A percentile compares a stretch with the other conserved stretches of the same genome.
phyloP scores from a whole-genome alignment of 1,284 basidiomycete species.

The Phlebopus sp. region DNA sequence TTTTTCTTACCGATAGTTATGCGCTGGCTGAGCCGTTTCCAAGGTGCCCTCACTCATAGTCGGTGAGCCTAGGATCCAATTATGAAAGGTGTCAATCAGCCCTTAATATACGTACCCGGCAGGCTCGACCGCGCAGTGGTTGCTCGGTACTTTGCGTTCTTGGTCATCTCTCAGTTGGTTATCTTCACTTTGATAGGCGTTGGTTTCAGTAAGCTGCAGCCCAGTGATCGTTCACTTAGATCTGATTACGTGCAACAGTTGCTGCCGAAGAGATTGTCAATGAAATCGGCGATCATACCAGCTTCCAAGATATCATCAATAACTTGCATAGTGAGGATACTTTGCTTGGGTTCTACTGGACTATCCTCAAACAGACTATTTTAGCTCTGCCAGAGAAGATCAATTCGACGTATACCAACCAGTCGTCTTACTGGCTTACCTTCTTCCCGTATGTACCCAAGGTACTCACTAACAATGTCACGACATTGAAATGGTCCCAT shows the following conservation, averaged over 20 bases:
- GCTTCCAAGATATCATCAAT: slow-evolving; percentile 63
- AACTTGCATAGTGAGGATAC: slow-evolving; percentile 57
- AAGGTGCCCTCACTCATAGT: slow-evolving; percentile 72
- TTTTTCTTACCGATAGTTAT: slow-evolving; percentile 88
- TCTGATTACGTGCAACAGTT: slow-evolving; percentile 16
- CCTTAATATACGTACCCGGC: slow-evolving; percentile 31
- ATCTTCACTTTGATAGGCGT: slow-evolving; percentile 92
- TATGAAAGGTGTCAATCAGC: neutral
- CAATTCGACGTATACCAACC: slow-evolving; percentile 79
- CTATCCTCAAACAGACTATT: slow-evolving; percentile 3
- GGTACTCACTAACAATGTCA: neutral
- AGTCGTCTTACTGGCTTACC: slow-evolving; percentile 90
- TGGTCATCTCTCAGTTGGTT: slow-evolving; percentile 86
- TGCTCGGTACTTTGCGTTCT: slow-evolving; percentile 88
- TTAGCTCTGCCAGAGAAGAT: slow-evolving; percentile 70
- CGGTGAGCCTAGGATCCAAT: slow-evolving; percentile 15
- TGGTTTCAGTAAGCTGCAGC: slow-evolving; percentile 67
- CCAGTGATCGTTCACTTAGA: neutral
- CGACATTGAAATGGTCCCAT: slow-evolving; percentile 12
- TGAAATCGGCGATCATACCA: slow-evolving; percentile 65
- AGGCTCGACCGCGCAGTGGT: slow-evolving; percentile 86
- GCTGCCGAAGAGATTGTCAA: slow-evolving; percentile 64
- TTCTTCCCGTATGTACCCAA: slow-evolving; percentile 75
- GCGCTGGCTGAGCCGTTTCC: slow-evolving; percentile 79
- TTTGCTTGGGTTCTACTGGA: neutral